Evolutionary conservation across 805 yeast species (phyloP).

Genomic region (Suhomyces kilbournensis): DNA sequence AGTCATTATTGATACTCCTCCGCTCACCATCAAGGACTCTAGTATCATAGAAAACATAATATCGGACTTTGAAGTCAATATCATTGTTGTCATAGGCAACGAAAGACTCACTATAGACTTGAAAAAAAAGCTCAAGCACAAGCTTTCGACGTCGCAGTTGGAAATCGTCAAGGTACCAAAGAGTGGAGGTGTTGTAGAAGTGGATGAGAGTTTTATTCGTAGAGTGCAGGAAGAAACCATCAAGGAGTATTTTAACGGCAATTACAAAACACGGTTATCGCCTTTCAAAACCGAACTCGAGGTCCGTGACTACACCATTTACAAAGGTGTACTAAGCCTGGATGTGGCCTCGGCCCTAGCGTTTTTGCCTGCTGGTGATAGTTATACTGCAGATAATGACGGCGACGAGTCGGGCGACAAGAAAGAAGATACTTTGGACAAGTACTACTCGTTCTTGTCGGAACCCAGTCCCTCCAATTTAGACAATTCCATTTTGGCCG

Average conservation of each 20-base stretch:
- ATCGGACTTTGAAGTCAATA: slow-evolving; percentile 55
- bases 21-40: slow-evolving; percentile 49
- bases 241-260: slow-evolving; percentile 88
- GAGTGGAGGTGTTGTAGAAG: slow-evolving; percentile 74
- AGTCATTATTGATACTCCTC: slow-evolving; percentile 71
- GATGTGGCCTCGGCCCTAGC: slow-evolving; percentile 35
- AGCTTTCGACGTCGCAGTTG: slow-evolving; percentile 29
- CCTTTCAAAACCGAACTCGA: slow-evolving; percentile 84
- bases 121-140: slow-evolving; percentile 45
- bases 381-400: slow-evolving; percentile 32
- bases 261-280: slow-evolving; percentile 58
- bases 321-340: slow-evolving; percentile 50
- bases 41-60: slow-evolving; percentile 55
- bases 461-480: slow-evolving; percentile 53
- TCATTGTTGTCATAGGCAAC: slow-evolving; percentile 70
- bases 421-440: slow-evolving; percentile 30
- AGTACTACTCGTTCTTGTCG: slow-evolving; percentile 31
- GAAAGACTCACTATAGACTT: slow-evolving; percentile 68
- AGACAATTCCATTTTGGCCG: slow-evolving; percentile 75
- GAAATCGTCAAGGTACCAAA: slow-evolving; percentile 60
- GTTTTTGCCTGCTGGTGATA: slow-evolving; percentile 43
- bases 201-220: slow-evolving; percentile 66
- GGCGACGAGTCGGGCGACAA: slow-evolving; percentile 10
- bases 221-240: slow-evolving; percentile 73
- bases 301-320: slow-evolving; percentile 56